Conservation (phyloP, 495 filamentous ascomycete species). For the Lophiostoma macrostomum region DNA sequence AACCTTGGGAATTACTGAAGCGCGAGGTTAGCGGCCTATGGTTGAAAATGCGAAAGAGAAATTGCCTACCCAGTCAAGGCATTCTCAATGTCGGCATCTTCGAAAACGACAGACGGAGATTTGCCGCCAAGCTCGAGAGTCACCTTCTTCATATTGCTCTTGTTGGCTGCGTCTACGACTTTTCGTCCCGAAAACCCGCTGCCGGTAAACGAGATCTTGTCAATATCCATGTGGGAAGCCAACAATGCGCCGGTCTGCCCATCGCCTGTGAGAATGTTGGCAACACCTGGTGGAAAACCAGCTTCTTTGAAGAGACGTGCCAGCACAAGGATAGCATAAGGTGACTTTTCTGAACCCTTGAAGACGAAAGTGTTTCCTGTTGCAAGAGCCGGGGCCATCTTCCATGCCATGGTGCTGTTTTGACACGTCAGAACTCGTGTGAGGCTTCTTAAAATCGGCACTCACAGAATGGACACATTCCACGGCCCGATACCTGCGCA, state of each 20-base stretch:
- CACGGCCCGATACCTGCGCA: constrained; percentile 40
- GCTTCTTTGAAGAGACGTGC: constrained; percentile 37
- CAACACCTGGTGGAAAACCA: constrained; percentile 48
- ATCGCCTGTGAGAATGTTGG: constrained; percentile 58
- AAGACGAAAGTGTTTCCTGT: constrained; percentile 40
- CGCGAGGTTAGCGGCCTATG: constrained; percentile 45
- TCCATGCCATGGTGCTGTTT: constrained; percentile 29
- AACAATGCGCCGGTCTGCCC: constrained; percentile 37
- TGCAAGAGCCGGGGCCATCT: constrained; percentile 39
- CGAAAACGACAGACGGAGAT: constrained; percentile 59
- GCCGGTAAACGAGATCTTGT: constrained; percentile 41
- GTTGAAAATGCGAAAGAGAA: not conserved
- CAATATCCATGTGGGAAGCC: constrained; percentile 36
- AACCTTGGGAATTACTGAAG: constrained; percentile 50
- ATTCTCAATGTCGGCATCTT: constrained; percentile 47
- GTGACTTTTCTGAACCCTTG: constrained; percentile 40
- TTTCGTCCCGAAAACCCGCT: constrained; percentile 38
- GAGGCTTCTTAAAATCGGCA: not conserved
- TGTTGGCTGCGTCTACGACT: constrained; percentile 35
- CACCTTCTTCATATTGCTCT: constrained; percentile 42
- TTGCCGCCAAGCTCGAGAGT: constrained; percentile 65
- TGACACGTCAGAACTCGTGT: not conserved
- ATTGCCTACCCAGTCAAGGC: constrained; percentile 10
- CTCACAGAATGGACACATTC: constrained; percentile 37
- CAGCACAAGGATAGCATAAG: constrained; percentile 27